These are phyloP conservation scores for Phaeoacremonium minimum DNA, from an alignment of 2,329 filamentous ascomycete genomes.

Conservation along the genomic window DNA sequence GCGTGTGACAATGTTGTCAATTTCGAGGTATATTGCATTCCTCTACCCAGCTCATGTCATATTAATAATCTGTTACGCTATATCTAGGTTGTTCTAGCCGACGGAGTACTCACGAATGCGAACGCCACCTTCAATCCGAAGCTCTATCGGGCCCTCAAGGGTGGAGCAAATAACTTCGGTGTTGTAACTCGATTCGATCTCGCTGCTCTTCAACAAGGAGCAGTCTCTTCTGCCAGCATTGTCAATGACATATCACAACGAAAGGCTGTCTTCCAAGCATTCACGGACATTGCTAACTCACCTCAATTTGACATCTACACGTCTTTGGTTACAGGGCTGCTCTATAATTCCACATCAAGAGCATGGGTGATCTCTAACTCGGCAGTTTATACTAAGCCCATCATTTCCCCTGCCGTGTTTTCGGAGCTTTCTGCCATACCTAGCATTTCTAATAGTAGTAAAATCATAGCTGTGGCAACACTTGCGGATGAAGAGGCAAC, in stretches of 20 bases:
- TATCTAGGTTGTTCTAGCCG: constrained; percentile 3
- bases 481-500: constrained; percentile 1
- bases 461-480: constrained; percentile 1
- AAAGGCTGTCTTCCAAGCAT: constrained; percentile 3
- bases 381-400: constrained; percentile 2
- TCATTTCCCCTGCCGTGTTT: constrained; percentile 1
- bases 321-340: not conserved
- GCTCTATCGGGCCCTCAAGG: constrained; percentile 20
- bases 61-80: too few species aligned
- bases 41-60: too few species aligned
- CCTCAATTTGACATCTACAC: constrained; percentile 2
- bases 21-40: too few species aligned
- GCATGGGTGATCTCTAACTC: not conserved
- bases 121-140: constrained; percentile 13
- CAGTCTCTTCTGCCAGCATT: not conserved
- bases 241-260: constrained; percentile 2
- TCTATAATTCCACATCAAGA: not conserved
- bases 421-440: constrained; percentile 3
- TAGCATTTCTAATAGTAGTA: constrained; percentile 1
- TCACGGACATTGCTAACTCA: constrained; percentile 2
- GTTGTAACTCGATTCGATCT: constrained; percentile 1
- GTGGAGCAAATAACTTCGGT: constrained; percentile 10
- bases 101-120: constrained; percentile 4
- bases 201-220: constrained; percentile 1
- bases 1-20: constrained; percentile 5